Evolutionary conservation across 306 rosid species (phyloP).

Genomic region (Castanea crenata): DNA sequence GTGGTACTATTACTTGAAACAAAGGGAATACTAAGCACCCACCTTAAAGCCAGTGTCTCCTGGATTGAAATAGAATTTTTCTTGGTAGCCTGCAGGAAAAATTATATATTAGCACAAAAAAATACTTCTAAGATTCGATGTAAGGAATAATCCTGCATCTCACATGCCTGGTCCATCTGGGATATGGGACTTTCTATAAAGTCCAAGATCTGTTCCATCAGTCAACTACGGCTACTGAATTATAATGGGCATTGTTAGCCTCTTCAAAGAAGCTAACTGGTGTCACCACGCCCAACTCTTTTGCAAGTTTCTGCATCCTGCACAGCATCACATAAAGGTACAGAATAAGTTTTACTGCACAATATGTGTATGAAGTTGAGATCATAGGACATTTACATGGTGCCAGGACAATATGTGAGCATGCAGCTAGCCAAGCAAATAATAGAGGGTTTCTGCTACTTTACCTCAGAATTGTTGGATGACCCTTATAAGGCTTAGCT

Average conservation of each 20-base stretch:
- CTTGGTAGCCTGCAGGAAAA: constrained; percentile 76
- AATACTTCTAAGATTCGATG: background rate
- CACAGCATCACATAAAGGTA: constrained; percentile 27
- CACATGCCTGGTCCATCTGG: constrained; percentile 91
- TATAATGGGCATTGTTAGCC: constrained; percentile 95
- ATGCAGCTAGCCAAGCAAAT: constrained; percentile 10
- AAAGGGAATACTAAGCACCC: constrained; percentile 10
- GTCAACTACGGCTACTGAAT: constrained; percentile 84
- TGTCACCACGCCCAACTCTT: constrained; percentile 79
- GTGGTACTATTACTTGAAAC: too few species aligned
- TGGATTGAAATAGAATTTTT: constrained; percentile 93
- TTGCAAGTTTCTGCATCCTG: constrained; percentile 90
- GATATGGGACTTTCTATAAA: constrained; percentile 93
- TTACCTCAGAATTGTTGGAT: constrained; percentile 89
- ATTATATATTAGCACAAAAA: background rate
- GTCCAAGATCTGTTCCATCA: constrained; percentile 93
- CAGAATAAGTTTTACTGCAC: constrained; percentile 18
- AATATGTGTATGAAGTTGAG: constrained; percentile 7
- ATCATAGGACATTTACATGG: background rate
- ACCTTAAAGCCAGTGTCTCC: constrained; percentile 99
- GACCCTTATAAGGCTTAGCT: constrained; percentile 80
- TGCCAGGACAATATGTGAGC: constrained; percentile 12
- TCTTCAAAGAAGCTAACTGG: constrained; percentile 98
- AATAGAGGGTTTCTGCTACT: constrained; percentile 11
- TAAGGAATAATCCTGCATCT: constrained; percentile 2